Evolutionary conservation across 345 rosid genomes (phyloP).

Genomic region (Luvunga scandens): DNA sequence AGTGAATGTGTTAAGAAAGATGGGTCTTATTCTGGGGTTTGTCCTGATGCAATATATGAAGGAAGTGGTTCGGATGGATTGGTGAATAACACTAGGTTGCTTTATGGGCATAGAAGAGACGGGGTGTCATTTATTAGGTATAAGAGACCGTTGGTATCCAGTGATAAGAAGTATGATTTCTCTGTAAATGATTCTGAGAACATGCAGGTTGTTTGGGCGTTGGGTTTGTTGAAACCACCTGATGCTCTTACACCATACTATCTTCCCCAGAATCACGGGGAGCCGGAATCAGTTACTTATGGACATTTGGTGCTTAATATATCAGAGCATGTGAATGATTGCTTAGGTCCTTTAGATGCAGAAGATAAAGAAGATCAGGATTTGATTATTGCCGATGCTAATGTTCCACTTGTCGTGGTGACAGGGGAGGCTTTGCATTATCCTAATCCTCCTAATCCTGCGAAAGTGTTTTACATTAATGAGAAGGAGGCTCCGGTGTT

Average conservation of each 20-base stretch:
- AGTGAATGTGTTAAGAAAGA: conserved; percentile 72
- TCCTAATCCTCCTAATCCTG: conserved; percentile 66
- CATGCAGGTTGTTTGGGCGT: conserved; percentile 80
- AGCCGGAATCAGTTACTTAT: conserved; percentile 35
- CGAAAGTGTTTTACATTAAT: conserved; percentile 62
- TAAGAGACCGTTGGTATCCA: conserved; percentile 53
- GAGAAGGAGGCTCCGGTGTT: conserved; percentile 70
- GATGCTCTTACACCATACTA: conserved; percentile 70
- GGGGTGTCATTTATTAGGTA: conserved; percentile 91
- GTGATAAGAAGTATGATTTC: conserved; percentile 72
- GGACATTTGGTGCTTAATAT: conserved; percentile 52
- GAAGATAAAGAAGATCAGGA: conserved; percentile 70
- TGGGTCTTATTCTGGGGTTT: conserved; percentile 70
- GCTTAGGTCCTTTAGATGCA: conserved; percentile 69
- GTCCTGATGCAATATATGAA: conserved; percentile 74
- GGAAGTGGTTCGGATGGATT: conserved; percentile 44
- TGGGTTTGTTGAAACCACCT: conserved; percentile 88
- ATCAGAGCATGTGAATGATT: conserved; percentile 45
- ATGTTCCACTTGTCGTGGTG: conserved; percentile 50
- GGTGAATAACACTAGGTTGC: conserved; percentile 61
- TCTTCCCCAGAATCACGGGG: conserved; percentile 91
- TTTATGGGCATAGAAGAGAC: conserved; percentile 93
- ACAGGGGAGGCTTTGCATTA: conserved; percentile 47
- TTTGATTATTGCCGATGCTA: conserved; percentile 54
- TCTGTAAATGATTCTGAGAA: conserved; percentile 51